These are phyloP conservation scores for Volvariella volvacea DNA, from an alignment of 1,284 basidiomycete genomes.

Conservation along the genomic window DNA sequence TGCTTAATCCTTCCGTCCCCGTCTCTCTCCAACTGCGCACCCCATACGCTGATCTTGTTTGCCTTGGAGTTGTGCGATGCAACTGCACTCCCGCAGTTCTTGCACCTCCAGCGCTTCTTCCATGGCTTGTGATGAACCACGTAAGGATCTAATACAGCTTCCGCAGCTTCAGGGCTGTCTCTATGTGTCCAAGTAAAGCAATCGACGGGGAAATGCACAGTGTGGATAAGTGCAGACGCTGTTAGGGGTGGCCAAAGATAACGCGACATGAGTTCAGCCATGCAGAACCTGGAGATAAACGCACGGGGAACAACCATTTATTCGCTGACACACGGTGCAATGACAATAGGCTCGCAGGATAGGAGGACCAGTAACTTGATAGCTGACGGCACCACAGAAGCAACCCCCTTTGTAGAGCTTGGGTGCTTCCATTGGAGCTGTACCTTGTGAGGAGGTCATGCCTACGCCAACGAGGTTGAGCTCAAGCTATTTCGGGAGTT, in stretches of 20 bases:
- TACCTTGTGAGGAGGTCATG: no score
- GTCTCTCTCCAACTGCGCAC: conserved; percentile 44
- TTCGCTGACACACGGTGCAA: conserved; percentile 55
- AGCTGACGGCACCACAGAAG: conserved; percentile 45
- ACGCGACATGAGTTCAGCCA: conserved; percentile 1
- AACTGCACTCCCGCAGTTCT: conserved; percentile 45
- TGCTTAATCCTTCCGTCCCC: conserved; percentile 37
- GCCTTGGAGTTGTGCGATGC: conserved; percentile 41
- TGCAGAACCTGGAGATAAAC: not conserved
- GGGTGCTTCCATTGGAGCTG: no score
- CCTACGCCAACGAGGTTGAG: no score
- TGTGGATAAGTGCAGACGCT: conserved; percentile 58
- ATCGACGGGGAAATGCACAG: conserved; percentile 43
- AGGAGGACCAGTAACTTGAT: conserved; percentile 38
- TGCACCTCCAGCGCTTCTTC: conserved; percentile 57
- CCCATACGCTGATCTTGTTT: conserved; percentile 47
- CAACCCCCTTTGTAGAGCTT: conserved; percentile 33
- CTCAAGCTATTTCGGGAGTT: no score
- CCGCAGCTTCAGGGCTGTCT: conserved; percentile 10
- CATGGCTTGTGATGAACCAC: conserved; percentile 39
- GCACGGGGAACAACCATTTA: conserved; percentile 33
- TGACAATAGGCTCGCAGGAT: conserved; percentile 56
- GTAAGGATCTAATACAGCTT: conserved; percentile 36
- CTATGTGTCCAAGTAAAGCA: conserved; percentile 48
- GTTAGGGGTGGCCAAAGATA: conserved; percentile 2